Evolutionary conservation across 495 filamentous ascomycete genomes (phyloP).

Genomic region (Cercophora samala): DNA sequence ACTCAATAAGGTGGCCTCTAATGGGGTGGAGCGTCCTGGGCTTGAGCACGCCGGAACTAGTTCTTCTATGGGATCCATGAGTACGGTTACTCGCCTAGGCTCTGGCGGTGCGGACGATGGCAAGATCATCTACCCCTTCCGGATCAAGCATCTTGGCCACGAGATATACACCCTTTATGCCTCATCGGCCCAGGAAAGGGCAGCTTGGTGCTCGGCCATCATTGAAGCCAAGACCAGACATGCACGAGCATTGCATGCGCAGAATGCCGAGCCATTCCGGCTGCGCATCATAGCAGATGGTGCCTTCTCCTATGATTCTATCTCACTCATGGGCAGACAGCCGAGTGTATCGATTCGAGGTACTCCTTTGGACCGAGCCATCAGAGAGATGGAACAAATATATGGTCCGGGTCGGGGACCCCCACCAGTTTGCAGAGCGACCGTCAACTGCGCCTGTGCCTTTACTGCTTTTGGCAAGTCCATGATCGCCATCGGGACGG

Average conservation of each 20-base stretch:
- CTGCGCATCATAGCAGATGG: slow-evolving; percentile 87
- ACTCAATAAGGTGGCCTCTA: slow-evolving; percentile 49
- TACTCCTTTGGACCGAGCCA: slow-evolving; percentile 88
- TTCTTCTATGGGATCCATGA: slow-evolving; percentile 41
- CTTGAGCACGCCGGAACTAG: slow-evolving; percentile 64
- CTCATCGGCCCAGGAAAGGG: slow-evolving; percentile 63
- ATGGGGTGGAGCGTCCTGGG: slow-evolving; percentile 51
- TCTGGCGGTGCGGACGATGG: slow-evolving; percentile 55
- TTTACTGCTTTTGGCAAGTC: slow-evolving; percentile 78
- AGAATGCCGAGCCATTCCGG: slow-evolving; percentile 95
- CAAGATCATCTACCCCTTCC: slow-evolving; percentile 88
- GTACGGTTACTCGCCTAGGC: slow-evolving; percentile 48
- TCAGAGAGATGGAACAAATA: slow-evolving; percentile 76
- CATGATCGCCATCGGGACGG: slow-evolving; percentile 93
- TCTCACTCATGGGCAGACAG: slow-evolving; percentile 44
- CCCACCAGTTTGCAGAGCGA: slow-evolving; percentile 70
- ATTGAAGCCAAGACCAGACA: slow-evolving; percentile 91
- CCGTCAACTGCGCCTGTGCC: slow-evolving; percentile 87
- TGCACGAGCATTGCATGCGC: slow-evolving; percentile 79
- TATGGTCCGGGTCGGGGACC: slow-evolving; percentile 68
- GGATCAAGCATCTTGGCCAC: slow-evolving; percentile 92
- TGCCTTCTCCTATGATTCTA: slow-evolving; percentile 81
- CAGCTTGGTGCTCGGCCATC: slow-evolving; percentile 92
- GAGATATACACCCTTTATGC: slow-evolving; percentile 88
- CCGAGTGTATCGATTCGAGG: slow-evolving; percentile 63